A percentile compares a stretch with the other conserved stretches of the same genome.
Conservation (phyloP, 2,329 filamentous ascomycete genomes). For the Cordyceps cicadae region DNA sequence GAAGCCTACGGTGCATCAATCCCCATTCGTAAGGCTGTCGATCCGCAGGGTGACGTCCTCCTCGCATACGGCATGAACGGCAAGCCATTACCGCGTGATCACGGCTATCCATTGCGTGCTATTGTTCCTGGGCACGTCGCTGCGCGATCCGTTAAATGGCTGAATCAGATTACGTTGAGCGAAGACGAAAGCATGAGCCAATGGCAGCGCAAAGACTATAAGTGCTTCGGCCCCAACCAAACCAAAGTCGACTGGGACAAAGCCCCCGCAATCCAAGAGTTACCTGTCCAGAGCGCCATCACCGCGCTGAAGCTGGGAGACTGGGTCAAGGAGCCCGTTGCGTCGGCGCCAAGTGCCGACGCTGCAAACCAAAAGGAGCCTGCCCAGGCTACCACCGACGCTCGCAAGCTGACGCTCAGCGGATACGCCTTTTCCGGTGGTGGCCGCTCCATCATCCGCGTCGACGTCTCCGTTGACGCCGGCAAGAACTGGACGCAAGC, state of each 20-base stretch:
- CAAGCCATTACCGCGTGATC: conserved; percentile 52
- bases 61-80: conserved; percentile 63
- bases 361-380: background rate
- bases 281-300: conserved; percentile 60
- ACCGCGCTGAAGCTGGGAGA: conserved; percentile 40
- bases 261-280: conserved; percentile 57
- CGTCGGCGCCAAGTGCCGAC: background rate
- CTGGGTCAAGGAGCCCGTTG: conserved; percentile 17
- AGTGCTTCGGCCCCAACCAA: conserved; percentile 59
- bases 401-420: conserved; percentile 33
- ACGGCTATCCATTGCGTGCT: conserved; percentile 56
- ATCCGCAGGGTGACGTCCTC: conserved; percentile 55
- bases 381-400: background rate
- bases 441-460: conserved; percentile 56
- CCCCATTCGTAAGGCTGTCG: conserved; percentile 48
- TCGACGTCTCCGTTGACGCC: conserved; percentile 57
- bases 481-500: conserved; percentile 59
- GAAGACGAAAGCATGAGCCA: conserved; percentile 58
- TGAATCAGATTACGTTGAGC: conserved; percentile 54
- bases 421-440: conserved; percentile 64
- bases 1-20: conserved; percentile 57
- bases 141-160: conserved; percentile 61
- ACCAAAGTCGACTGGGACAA: conserved; percentile 52
- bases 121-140: conserved; percentile 59
- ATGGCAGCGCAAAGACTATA: conserved; percentile 62